A percentile compares a stretch with the other conserved stretches of the same genome.
phyloP scores from a whole-genome alignment of 2,329 filamentous ascomycete species.

The Dactylella cylindrospora region DNA sequence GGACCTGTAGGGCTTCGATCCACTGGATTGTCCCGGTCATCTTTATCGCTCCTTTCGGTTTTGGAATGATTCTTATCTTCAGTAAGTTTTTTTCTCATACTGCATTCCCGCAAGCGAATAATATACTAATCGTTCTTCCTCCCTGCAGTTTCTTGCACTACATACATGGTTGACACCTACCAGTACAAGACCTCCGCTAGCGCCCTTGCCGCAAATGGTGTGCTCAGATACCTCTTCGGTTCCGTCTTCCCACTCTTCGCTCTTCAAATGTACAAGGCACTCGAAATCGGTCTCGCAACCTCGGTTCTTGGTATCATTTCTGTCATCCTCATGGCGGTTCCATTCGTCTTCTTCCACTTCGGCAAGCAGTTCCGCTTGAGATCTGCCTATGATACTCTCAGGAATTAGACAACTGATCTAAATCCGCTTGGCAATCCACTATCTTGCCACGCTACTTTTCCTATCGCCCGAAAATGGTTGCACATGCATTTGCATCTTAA shows the following conservation, averaged over 20 bases:
- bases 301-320: constrained; percentile 56
- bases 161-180: constrained; percentile 62
- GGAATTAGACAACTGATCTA: constrained; percentile 2
- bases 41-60: constrained; percentile 61
- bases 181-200: constrained; percentile 60
- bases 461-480: too few relatives aligned
- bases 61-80: constrained; percentile 64
- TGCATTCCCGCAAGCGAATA: constrained; percentile 16
- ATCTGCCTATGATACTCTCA: constrained; percentile 40
- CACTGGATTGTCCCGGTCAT: constrained; percentile 59
- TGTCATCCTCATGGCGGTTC: constrained; percentile 57
- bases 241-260: constrained; percentile 65
- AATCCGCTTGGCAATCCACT: too few relatives aligned
- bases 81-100: constrained; percentile 52
- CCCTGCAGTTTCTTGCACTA: constrained; percentile 45
- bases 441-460: too few relatives aligned
- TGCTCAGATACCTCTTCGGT: constrained; percentile 61
- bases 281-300: constrained; percentile 55
- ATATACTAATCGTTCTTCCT: constrained; percentile 11
- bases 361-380: constrained; percentile 53
- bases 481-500: too few relatives aligned
- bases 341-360: constrained; percentile 59
- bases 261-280: constrained; percentile 56
- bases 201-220: constrained; percentile 62
- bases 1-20: constrained; percentile 57